phyloP scores from a whole-genome alignment of 2,329 filamentous ascomycete species.

The Orbilia oligospora region DNA sequence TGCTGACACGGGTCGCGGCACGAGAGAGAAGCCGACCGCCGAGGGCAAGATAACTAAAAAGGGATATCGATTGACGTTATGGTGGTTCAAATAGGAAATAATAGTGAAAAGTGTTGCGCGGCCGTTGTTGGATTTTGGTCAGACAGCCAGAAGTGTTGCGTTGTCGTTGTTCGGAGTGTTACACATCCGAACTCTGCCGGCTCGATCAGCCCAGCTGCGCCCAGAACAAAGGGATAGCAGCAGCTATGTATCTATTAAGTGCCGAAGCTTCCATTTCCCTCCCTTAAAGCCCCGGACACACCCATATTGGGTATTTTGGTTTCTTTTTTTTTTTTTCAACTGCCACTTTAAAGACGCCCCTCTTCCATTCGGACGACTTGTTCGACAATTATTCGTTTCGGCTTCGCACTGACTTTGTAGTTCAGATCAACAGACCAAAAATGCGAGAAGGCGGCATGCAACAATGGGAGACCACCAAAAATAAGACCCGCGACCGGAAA shows the following conservation, averaged over 20 bases:
- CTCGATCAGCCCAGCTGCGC: slow-evolving; percentile 21
- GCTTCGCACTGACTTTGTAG: slow-evolving; percentile 81
- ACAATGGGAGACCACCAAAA: slow-evolving; percentile 77
- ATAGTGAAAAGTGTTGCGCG: slow-evolving; percentile 25
- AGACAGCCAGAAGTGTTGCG: slow-evolving; percentile 31
- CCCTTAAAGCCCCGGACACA: slow-evolving; percentile 12
- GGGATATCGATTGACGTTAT: slow-evolving; percentile 6
- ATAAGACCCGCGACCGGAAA: slow-evolving; percentile 78
- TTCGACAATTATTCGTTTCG: slow-evolving; percentile 63
- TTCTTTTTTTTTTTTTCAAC: no score
- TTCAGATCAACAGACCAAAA: slow-evolving; percentile 79
- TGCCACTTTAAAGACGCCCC: slow-evolving; percentile 25
- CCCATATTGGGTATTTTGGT: neutral
- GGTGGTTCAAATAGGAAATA: slow-evolving; percentile 19
- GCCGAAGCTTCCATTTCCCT: slow-evolving; percentile 7
- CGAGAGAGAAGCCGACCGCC: slow-evolving; percentile 16
- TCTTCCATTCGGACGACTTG: slow-evolving; percentile 54
- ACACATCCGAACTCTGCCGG: slow-evolving; percentile 47
- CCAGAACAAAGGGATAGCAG: slow-evolving; percentile 5
- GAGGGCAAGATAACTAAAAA: slow-evolving; percentile 15
- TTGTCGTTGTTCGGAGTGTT: slow-evolving; percentile 31
- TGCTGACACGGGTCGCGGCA: slow-evolving; percentile 32
- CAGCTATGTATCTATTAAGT: neutral
- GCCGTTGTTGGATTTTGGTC: slow-evolving; percentile 44
- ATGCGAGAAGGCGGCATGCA: slow-evolving; percentile 78